phyloP scores from a whole-genome alignment of 2,329 filamentous ascomycete genomes.

The Cryphonectria japonica region DNA sequence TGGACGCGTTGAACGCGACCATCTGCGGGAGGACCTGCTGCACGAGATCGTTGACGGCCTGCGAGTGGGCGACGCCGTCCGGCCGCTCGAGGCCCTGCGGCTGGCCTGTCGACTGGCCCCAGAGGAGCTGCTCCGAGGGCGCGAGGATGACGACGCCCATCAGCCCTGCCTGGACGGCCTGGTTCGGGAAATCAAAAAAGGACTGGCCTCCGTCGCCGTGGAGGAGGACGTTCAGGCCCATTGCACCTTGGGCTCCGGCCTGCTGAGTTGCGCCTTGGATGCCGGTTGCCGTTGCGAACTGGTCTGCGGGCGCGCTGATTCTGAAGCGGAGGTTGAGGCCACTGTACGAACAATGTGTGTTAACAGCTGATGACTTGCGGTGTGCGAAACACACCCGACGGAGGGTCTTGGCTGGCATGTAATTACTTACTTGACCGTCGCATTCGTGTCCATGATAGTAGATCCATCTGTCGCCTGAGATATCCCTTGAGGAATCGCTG shows the following conservation, averaged over 20 bases:
- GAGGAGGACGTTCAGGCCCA: slow-evolving; percentile 60
- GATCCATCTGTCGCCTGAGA: slow-evolving; percentile 56
- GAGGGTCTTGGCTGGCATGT: not conserved
- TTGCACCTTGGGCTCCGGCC: slow-evolving; percentile 39
- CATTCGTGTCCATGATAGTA: slow-evolving; percentile 58
- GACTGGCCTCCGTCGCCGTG: slow-evolving; percentile 63
- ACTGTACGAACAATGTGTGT: slow-evolving; percentile 35
- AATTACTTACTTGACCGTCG: slow-evolving; percentile 53
- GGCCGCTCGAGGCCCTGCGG: slow-evolving; percentile 55
- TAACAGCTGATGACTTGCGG: not conserved
- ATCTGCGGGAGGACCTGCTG: slow-evolving; percentile 53
- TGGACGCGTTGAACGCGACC: slow-evolving; percentile 55
- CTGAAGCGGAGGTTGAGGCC: slow-evolving; percentile 59
- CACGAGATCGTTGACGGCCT: slow-evolving; percentile 58
- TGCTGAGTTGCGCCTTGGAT: slow-evolving; percentile 48
- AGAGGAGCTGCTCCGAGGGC: slow-evolving; percentile 54
- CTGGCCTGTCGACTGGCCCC: slow-evolving; percentile 63
- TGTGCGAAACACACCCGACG: not conserved
- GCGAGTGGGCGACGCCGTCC: slow-evolving; percentile 59
- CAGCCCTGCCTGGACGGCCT: slow-evolving; percentile 53
- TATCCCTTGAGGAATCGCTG: slow-evolving; percentile 41
- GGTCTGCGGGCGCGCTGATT: slow-evolving; percentile 56
- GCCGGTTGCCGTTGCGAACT: slow-evolving; percentile 54
- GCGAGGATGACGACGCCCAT: slow-evolving; percentile 59
- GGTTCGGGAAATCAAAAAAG: slow-evolving; percentile 62